These are phyloP conservation scores for Trametes cubensis DNA, from an alignment of 768 basidiomycete species.

Conservation along the genomic window DNA sequence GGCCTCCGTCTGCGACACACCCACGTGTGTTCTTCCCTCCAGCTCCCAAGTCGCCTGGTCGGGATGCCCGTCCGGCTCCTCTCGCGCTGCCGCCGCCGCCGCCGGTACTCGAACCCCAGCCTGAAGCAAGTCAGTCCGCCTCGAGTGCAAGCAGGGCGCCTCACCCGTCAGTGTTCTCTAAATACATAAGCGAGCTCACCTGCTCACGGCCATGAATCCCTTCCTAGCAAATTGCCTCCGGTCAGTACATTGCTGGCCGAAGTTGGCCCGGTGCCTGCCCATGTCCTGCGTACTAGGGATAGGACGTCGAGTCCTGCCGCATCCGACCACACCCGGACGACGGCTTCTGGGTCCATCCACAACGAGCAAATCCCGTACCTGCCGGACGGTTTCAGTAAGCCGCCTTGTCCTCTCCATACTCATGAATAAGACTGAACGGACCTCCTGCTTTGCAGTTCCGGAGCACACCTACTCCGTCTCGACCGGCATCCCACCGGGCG, in stretches of 20 bases:
- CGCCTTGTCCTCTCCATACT: no score
- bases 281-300: no score
- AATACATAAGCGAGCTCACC: no score
- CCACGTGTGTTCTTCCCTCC: neutral
- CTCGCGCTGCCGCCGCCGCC: neutral
- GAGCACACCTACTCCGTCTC: slow-evolving; percentile 2
- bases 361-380: no score
- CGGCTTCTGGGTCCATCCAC: no score
- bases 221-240: neutral
- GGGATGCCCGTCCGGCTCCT: neutral
- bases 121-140: neutral
- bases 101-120: no score
- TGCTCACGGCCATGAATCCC: no score
- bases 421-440: neutral
- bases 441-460: neutral
- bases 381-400: no score
- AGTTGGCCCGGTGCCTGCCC: no score
- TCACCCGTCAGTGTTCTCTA: neutral
- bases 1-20: no score
- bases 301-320: no score
- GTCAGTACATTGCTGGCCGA: neutral
- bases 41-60: neutral
- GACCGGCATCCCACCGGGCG: neutral
- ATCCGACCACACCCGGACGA: no score
- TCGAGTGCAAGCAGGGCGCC: slow-evolving; percentile 8